Conservation (phyloP, 148 eudicot species). For the Amaranthus palmeri region DNA sequence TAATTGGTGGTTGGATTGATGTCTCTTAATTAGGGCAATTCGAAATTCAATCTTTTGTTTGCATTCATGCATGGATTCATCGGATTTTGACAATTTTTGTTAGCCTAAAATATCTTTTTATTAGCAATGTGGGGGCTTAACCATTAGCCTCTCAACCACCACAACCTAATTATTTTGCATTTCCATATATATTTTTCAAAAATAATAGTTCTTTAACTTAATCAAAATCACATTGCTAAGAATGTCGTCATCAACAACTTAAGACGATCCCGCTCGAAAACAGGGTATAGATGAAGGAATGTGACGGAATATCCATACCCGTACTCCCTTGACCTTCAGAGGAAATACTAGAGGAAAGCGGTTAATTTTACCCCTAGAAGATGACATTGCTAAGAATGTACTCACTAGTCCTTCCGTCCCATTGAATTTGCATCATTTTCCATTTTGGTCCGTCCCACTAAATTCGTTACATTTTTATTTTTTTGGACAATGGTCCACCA, state of each 20-base stretch:
- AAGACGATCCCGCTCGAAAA: too few relatives aligned
- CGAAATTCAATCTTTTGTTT: background rate
- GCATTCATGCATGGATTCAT: slow-evolving; percentile 6
- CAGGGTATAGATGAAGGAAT: too few relatives aligned
- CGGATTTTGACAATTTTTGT: slow-evolving; percentile 1
- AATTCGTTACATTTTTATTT: too few relatives aligned
- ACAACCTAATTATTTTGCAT: background rate
- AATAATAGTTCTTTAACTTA: background rate
- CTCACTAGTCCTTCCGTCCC: too few relatives aligned
- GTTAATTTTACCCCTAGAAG: too few relatives aligned
- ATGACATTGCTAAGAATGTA: background rate
- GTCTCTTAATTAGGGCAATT: background rate
- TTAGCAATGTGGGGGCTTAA: slow-evolving; percentile 3
- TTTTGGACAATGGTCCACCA: too few relatives aligned
- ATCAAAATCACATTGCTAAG: too few relatives aligned
- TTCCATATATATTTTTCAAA: background rate
- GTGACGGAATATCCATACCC: too few relatives aligned
- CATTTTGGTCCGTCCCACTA: too few relatives aligned
- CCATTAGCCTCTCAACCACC: slow-evolving; percentile 11
- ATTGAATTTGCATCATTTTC: too few relatives aligned
- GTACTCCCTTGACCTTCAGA: background rate
- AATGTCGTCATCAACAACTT: too few relatives aligned
- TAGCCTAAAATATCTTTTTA: background rate
- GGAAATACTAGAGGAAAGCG: background rate
- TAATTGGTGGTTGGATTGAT: slow-evolving; percentile 13